A percentile compares a stretch with the other conserved stretches of the same genome.
These are phyloP conservation scores for Suillus fuscotomentosus DNA, from an alignment of 768 basidiomycete genomes.

Conservation along the genomic window DNA sequence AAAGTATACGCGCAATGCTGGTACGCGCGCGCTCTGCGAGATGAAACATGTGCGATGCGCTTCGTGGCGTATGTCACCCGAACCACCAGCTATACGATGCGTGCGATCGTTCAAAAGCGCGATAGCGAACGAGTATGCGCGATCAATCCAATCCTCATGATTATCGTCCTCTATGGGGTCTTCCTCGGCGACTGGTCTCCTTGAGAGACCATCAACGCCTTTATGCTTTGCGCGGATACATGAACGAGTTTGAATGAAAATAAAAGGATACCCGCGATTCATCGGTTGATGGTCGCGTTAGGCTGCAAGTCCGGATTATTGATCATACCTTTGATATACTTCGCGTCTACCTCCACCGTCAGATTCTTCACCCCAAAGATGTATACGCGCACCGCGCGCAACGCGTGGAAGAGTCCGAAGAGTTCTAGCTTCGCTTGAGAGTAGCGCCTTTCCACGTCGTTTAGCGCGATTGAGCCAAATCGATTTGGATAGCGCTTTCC, in stretches of 20 bases:
- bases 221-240: slow-evolving; percentile 15
- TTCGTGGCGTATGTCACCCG: too few species aligned
- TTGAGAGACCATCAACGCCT: background rate
- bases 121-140: background rate
- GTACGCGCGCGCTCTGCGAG: too few species aligned
- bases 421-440: slow-evolving; percentile 29
- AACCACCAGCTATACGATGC: too few species aligned
- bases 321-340: slow-evolving; percentile 36
- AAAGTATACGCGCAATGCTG: too few species aligned
- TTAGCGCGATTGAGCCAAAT: slow-evolving; percentile 40
- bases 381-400: slow-evolving; percentile 16
- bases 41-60: too few species aligned
- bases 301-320: slow-evolving; percentile 28
- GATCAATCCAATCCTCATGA: background rate
- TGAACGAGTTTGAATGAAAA: slow-evolving; percentile 31
- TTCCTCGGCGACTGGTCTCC: background rate
- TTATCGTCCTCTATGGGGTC: background rate
- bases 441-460: slow-evolving; percentile 16
- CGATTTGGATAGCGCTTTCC: slow-evolving; percentile 22
- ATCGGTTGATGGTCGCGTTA: slow-evolving; percentile 28
- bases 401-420: slow-evolving; percentile 17
- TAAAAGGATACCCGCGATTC: slow-evolving; percentile 22
- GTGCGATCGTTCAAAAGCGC: background rate
- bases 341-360: slow-evolving; percentile 26
- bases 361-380: slow-evolving; percentile 28